Conservation (phyloP, 768 basidiomycete genomes). For the Tulasnella sp. region DNA sequence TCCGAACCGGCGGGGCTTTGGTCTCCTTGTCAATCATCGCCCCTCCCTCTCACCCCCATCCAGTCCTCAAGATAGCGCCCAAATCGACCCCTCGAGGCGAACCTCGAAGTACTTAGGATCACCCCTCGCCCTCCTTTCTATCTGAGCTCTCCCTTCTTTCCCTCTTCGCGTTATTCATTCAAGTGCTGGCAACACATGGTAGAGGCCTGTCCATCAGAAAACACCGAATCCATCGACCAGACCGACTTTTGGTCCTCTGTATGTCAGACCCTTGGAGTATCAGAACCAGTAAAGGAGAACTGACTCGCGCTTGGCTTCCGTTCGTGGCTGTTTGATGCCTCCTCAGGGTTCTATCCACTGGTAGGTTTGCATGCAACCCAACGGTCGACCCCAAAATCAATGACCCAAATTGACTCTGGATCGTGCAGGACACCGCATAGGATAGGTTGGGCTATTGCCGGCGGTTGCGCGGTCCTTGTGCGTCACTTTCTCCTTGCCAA, state of each 20-base stretch:
- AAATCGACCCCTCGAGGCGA: background rate
- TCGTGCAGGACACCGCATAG: constrained; percentile 37
- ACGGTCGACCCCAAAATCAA: background rate
- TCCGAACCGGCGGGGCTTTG: background rate
- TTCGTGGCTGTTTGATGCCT: background rate
- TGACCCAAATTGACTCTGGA: background rate
- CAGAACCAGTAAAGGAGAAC: background rate
- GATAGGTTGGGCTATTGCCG: constrained; percentile 68
- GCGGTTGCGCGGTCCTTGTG: constrained; percentile 51
- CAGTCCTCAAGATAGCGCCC: background rate
- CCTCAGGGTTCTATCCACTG: background rate
- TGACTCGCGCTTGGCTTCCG: background rate
- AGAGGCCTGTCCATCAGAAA: constrained; percentile 27
- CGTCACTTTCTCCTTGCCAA: constrained; percentile 27
- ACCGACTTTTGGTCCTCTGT: constrained; percentile 52
- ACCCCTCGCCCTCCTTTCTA: background rate
- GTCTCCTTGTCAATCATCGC: background rate
- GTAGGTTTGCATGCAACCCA: background rate
- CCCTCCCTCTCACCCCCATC: background rate
- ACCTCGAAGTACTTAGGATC: background rate
- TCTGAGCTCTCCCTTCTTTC: too few relatives aligned
- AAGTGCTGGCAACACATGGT: constrained; percentile 1
- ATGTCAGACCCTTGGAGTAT: constrained; percentile 32
- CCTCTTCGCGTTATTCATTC: background rate
- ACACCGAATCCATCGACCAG: constrained; percentile 47